phyloP scores from a whole-genome alignment of 2,329 filamentous ascomycete genomes.

The Colletotrichum acutatum region DNA sequence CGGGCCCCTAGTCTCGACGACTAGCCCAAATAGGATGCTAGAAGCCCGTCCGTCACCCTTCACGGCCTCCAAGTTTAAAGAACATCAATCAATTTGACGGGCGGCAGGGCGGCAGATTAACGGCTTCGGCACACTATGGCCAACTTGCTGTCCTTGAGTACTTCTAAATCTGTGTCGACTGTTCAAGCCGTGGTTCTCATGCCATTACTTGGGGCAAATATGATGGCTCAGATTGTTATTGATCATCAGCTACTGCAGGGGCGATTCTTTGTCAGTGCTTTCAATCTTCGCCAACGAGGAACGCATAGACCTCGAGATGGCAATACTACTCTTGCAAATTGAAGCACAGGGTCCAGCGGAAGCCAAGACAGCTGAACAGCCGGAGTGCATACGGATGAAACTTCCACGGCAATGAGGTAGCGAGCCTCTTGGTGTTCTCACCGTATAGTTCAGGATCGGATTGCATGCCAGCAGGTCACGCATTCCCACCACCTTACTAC shows the following conservation, averaged over 20 bases:
- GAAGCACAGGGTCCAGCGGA: conserved; percentile 23
- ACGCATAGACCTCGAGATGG: conserved; percentile 22
- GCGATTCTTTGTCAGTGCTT: conserved; percentile 16
- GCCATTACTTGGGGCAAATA: conserved; percentile 26
- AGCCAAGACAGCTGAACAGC: conserved; percentile 7
- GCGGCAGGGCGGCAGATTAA: conserved; percentile 2
- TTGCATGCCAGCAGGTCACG: conserved; percentile 13
- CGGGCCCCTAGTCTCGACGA: conserved; percentile 2
- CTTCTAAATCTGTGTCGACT: neutral
- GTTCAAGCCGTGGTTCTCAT: conserved; percentile 8
- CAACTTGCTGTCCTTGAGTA: neutral
- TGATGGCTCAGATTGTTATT: conserved; percentile 16
- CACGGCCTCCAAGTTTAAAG: neutral
- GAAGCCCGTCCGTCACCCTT: conserved; percentile 11
- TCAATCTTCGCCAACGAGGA: neutral
- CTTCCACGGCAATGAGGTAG: conserved; percentile 4
- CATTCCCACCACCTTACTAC: neutral
- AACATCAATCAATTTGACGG: conserved; percentile 10
- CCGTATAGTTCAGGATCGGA: conserved; percentile 9
- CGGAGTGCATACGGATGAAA: conserved; percentile 32
- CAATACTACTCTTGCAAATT: conserved; percentile 4
- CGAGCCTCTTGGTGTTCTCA: neutral
- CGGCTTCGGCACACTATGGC: neutral
- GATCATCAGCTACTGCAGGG: neutral
- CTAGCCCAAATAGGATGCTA: neutral